Percentiles rank a stretch among this genome's conserved stretches.
Evolutionary conservation across 768 basidiomycete species (phyloP).

Genomic region (Mrakia blollopis): DNA sequence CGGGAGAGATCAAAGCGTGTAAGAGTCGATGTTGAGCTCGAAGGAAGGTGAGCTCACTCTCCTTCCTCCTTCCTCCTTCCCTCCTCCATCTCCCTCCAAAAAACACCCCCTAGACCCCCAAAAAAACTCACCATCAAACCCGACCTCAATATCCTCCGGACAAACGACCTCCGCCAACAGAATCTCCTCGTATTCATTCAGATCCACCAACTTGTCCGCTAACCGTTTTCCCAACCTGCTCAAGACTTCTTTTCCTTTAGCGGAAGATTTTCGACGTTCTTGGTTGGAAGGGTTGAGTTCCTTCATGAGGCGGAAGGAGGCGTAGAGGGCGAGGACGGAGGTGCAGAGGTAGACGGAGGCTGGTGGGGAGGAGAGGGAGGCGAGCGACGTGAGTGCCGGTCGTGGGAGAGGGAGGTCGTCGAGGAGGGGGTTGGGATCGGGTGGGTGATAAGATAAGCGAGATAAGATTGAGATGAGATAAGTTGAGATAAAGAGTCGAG

Average conservation of each 20-base stretch:
- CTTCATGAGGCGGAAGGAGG: constrained; percentile 21
- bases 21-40: neutral
- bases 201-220: constrained; percentile 52
- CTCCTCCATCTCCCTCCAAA: no score
- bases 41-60: no score
- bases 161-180: constrained; percentile 91
- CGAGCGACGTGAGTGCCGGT: neutral
- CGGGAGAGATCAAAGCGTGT: neutral
- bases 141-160: constrained; percentile 76
- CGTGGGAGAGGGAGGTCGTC: neutral
- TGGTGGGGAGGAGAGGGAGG: neutral
- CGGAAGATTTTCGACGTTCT: constrained; percentile 14
- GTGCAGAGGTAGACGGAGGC: constrained; percentile 28
- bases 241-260: constrained; percentile 43
- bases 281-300: neutral
- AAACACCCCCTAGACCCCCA: no score
- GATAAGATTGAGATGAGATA: neutral
- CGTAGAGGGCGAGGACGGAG: constrained; percentile 27
- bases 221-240: constrained; percentile 34
- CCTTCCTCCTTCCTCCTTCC: no score
- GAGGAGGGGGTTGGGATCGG: neutral
- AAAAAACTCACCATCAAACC: constrained; percentile 59
- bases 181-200: constrained; percentile 90
- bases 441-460: neutral
- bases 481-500: no score